Evolutionary conservation across 495 filamentous ascomycete species (phyloP).

Genomic region (Aspergillus ellipticus): DNA sequence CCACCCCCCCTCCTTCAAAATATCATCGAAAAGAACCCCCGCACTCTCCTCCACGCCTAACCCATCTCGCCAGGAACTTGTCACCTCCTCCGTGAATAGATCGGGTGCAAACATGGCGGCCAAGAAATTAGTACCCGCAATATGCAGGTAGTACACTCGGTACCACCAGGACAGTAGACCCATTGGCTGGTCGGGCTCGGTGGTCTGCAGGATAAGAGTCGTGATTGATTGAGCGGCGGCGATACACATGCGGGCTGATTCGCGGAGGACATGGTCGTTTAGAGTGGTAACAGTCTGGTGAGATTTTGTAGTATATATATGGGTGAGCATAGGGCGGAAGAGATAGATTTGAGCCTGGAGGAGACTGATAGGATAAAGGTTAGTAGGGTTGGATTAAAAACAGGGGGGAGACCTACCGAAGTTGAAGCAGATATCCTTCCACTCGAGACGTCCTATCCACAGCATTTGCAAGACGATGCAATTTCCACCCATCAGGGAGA

Average conservation of each 20-base stretch:
- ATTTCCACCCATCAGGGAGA: slow-evolving; percentile 15
- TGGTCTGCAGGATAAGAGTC: slow-evolving; percentile 14
- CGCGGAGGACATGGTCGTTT: slow-evolving; percentile 15
- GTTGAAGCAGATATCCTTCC: slow-evolving; percentile 19
- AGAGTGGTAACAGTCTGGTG: slow-evolving; percentile 10
- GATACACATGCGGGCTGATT: slow-evolving; percentile 20
- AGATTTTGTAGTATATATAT: slow-evolving; percentile 17
- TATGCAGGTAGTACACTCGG: slow-evolving; percentile 25
- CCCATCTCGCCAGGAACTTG: too few relatives aligned
- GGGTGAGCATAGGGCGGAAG: slow-evolving; percentile 21
- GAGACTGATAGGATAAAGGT: slow-evolving; percentile 4
- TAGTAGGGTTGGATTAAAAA: slow-evolving; percentile 12
- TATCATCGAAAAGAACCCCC: too few relatives aligned
- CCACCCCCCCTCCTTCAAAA: too few relatives aligned
- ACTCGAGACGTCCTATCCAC: slow-evolving; percentile 8
- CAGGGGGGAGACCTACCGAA: slow-evolving; percentile 17
- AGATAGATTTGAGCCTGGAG: slow-evolving; percentile 19
- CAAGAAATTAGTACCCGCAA: slow-evolving; percentile 20
- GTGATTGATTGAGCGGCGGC: slow-evolving; percentile 18
- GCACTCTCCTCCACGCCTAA: too few relatives aligned
- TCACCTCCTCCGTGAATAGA: slow-evolving; percentile 20
- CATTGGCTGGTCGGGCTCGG: slow-evolving; percentile 14
- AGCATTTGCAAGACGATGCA: slow-evolving; percentile 9
- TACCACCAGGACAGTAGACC: slow-evolving; percentile 23
- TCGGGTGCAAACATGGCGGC: slow-evolving; percentile 22